Base-by-base conservation (phyloP, 192 early-diverging fungal genomes). In the Backusella circina region DNA sequence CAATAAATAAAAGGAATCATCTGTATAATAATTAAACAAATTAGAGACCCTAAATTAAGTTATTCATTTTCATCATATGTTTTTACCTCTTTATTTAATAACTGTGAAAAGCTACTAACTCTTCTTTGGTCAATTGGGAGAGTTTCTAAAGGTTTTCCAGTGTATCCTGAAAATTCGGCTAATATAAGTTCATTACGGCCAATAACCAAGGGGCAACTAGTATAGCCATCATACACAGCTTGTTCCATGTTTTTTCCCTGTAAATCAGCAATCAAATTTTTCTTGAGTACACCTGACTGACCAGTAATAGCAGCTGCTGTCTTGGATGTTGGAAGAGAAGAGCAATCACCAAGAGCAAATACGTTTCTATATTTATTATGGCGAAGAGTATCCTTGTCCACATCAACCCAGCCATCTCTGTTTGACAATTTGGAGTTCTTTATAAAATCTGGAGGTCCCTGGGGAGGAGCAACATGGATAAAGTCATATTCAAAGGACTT, bases 281-380 rank as follows among this genome's bases (percentile, higher is more conserved):
- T 82, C 79, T 89, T 91, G 13, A 94, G 76, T 0, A 95, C 90
- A 30, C 79, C 86, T 26, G 92, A 89, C 80, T 96, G 89, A 31
- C 87, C 90, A 33, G 95, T 89, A 66, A 93, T 94, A 15, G 95
- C 94, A 28, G 95, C 94, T 10, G 95, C 95, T 5, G 95, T 96
- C 86, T 96, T 96, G 72, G 94, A 95, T 0, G 95, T 96, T 8
- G 95, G 94, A 26, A 93, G 84, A 15, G 89, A 90, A 44, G 92
- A 93, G 73, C 91, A 89, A 84, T 96, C 95, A 71, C 95, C 95
- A 1, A 95, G 79, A 16, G 93, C 78, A 77, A 90, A 96, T 28
- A 96, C 82, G 65, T 95, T 94, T 68, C 86, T 30, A 76, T 89
- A 96, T 74, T 89, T 91, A 79, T 79, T 87, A 80, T 96, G 94